Percentiles rank a stretch among this genome's conserved stretches.
Evolutionary conservation across 2,329 filamentous ascomycete species (phyloP).

Genomic region (Colletotrichum melonis): DNA sequence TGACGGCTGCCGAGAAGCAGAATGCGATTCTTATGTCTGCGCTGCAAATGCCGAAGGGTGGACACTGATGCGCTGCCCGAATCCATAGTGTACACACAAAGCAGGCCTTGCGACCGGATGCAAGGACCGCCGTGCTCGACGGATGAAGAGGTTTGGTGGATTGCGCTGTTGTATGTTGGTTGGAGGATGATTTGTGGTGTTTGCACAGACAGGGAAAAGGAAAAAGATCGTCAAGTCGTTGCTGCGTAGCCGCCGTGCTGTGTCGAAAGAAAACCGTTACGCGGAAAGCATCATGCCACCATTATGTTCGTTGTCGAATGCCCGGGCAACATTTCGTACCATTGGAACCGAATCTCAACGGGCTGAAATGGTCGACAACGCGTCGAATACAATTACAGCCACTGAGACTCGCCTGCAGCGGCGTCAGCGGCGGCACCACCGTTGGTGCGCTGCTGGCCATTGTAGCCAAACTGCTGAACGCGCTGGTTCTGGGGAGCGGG

Average conservation of each 20-base stretch:
- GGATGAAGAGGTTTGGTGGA: slow-evolving; percentile 32
- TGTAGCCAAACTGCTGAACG: slow-evolving; percentile 25
- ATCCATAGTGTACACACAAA: slow-evolving; percentile 38
- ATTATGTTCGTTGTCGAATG: slow-evolving; percentile 36
- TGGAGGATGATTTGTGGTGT: slow-evolving; percentile 25
- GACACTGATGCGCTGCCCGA: slow-evolving; percentile 30
- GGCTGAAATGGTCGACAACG: slow-evolving; percentile 10
- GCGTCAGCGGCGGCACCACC: slow-evolving; percentile 31
- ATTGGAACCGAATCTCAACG: slow-evolving; percentile 11
- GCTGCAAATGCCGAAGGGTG: slow-evolving; percentile 27
- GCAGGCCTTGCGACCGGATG: slow-evolving; percentile 41
- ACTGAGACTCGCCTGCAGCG: slow-evolving; percentile 49
- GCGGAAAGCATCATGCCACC: slow-evolving; percentile 35
- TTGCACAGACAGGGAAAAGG: slow-evolving; percentile 45
- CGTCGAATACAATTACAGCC: slow-evolving; percentile 48
- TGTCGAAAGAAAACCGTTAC: slow-evolving; percentile 41
- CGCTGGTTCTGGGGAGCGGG: slow-evolving; percentile 36
- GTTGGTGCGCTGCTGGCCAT: slow-evolving; percentile 21
- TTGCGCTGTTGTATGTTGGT: slow-evolving; percentile 25
- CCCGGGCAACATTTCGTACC: slow-evolving; percentile 31
- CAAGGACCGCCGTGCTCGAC: slow-evolving; percentile 44
- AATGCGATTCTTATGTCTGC: slow-evolving; percentile 35
- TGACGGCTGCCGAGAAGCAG: slow-evolving; percentile 37
- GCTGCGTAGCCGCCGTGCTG: slow-evolving; percentile 49
- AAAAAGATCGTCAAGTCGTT: slow-evolving; percentile 55